Percentiles rank a stretch among this genome's conserved stretches.
These are phyloP conservation scores for Picochlorum sp. DNA, from an alignment of 139 green algal species.

Conservation along the genomic window DNA sequence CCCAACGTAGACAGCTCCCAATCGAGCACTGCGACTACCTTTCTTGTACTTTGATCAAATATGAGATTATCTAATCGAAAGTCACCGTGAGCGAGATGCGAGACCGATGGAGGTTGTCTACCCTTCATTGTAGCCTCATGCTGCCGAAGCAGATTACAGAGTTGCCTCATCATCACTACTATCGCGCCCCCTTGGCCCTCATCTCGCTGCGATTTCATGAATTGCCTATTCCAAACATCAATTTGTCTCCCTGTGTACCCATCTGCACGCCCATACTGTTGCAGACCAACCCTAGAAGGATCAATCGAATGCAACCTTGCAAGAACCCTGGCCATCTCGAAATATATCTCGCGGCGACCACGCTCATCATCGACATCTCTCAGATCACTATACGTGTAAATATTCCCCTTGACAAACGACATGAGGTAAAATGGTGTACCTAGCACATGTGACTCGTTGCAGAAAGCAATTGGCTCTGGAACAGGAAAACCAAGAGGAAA, in stretches of 20 bases:
- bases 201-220: constrained; percentile 35
- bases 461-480: constrained; percentile 64
- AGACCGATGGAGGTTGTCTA: constrained; percentile 3
- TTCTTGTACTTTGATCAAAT: constrained; percentile 29
- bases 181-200: constrained; percentile 43
- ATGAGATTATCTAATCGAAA: constrained; percentile 96
- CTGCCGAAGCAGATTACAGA: constrained; percentile 49
- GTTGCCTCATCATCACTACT: constrained; percentile 64
- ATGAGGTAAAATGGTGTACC: constrained; percentile 97
- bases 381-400: constrained; percentile 40
- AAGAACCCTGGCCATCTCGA: constrained; percentile 52
- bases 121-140: constrained; percentile 25
- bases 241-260: constrained; percentile 64
- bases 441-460: constrained; percentile 62
- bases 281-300: constrained; percentile 40
- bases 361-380: too few relatives aligned
- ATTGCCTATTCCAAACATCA: constrained; percentile 67
- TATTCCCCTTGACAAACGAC: constrained; percentile 55
- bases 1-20: constrained; percentile 98
- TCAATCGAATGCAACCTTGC: constrained; percentile 73
- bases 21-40: constrained; percentile 81
- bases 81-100: constrained; percentile 75
- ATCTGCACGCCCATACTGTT: constrained; percentile 47
- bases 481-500: constrained; percentile 61
- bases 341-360: constrained; percentile 38